These are phyloP conservation scores for Colletotrichum chrysophilum DNA, from an alignment of 2,329 filamentous ascomycete genomes.

Conservation along the genomic window DNA sequence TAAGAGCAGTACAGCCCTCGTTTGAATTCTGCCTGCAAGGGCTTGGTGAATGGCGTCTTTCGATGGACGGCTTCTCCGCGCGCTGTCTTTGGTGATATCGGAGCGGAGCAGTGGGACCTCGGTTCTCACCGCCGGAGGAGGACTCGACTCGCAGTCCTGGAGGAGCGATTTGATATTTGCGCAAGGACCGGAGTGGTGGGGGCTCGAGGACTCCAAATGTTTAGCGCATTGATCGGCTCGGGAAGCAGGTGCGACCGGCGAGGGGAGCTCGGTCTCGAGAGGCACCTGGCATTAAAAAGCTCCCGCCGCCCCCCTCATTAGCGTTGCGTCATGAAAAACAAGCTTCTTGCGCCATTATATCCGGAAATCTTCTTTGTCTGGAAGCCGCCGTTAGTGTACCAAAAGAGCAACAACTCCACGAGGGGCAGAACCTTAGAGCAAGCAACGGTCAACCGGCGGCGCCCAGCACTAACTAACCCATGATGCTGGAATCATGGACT, in stretches of 20 bases:
- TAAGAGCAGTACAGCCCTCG: neutral
- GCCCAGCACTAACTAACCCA: neutral
- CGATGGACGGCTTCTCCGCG: neutral
- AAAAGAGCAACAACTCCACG: neutral
- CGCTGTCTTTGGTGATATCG: neutral
- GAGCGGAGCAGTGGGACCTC: neutral
- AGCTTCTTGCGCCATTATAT: neutral
- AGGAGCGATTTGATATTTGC: neutral
- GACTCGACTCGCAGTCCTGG: neutral
- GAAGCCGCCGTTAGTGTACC: neutral
- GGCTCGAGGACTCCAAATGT: neutral
- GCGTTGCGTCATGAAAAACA: conserved; percentile 6
- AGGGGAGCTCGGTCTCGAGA: neutral
- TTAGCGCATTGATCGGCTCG: conserved; percentile 15
- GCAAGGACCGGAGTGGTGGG: conserved; percentile 9
- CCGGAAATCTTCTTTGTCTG: neutral
- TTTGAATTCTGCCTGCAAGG: neutral
- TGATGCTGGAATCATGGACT: conserved; percentile 8
- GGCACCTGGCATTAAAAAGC: conserved; percentile 1
- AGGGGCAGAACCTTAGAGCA: neutral
- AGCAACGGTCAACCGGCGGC: neutral
- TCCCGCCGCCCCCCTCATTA: neutral
- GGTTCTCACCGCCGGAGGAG: neutral
- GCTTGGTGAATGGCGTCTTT: neutral
- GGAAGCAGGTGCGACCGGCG: neutral